Evolutionary conservation across 1,284 basidiomycete species (phyloP), one percentile per base, ranked within the genome.

Genomic region (Malassezia sp.): DNA sequence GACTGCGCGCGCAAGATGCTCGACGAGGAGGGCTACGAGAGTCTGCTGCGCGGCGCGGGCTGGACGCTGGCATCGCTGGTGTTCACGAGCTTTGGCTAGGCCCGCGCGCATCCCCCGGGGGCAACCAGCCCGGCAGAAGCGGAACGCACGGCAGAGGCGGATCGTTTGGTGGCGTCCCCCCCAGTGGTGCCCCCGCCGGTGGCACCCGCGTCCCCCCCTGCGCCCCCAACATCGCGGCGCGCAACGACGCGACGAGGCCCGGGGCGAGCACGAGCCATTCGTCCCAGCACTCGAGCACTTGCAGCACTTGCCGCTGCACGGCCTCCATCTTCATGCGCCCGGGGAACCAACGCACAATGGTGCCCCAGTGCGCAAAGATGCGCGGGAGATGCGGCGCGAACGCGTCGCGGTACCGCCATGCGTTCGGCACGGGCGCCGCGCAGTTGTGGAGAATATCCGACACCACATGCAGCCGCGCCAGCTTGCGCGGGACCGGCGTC

Each of bases 401-500:
- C 4, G 47, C 47, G 7, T 45, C 42, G 9, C 56, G 41, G 44
- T 60, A 66, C 21, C 46, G 26, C 57, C 57, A 70, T 14, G 86
- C 86, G 70, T 61, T 83, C 2, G 85, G 82, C 8, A 89, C 77
- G 3, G 85, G 75, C 4, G 82, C 83, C 29, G 87, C 89, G 2
- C 86, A 88, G 70, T 97, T 99, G 74, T 96, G 89, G 22, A 99
- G 77, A 53, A 99, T 93, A 66, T 99, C 93, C 61, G 89, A 95
- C 43, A 97, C 85, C 36, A 95, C 78, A 72, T 95, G 83, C 21
- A 99, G 78, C 7, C 93, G 81, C 5, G 93, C 87, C 38, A 97
- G 79, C 71, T 99, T 99, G 55, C 90, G 81, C 28, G 93, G 90
- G 10, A 97, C 83, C 0, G 93, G 83, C 0, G 93, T 97, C 14